These are phyloP conservation scores for Colletotrichum incanum DNA, from an alignment of 2,329 filamentous ascomycete species.

Conservation along the genomic window DNA sequence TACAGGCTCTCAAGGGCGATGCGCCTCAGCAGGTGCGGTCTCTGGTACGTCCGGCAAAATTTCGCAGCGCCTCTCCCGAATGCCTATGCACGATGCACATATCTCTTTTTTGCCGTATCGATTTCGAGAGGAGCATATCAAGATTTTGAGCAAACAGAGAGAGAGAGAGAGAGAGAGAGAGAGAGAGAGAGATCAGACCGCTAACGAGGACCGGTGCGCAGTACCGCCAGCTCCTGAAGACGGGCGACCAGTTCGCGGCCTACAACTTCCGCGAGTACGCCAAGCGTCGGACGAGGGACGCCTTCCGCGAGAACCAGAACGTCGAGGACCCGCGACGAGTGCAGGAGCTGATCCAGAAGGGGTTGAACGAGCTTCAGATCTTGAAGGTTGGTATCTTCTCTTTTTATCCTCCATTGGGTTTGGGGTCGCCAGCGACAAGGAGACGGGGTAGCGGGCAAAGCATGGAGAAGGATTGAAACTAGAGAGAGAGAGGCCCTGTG, in stretches of 20 bases:
- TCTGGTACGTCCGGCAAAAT: conserved; percentile 60
- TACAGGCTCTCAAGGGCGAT: conserved; percentile 63
- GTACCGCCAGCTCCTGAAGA: conserved; percentile 94
- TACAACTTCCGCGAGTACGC: conserved; percentile 99
- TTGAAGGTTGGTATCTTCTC: conserved; percentile 79
- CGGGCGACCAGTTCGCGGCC: conserved; percentile 87
- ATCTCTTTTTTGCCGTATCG: neutral
- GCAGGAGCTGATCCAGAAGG: conserved; percentile 92
- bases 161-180: neutral
- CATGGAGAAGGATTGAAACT: neutral
- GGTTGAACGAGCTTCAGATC: conserved; percentile 87
- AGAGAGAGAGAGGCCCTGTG: neutral
- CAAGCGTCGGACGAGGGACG: conserved; percentile 89
- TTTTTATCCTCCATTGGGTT: neutral
- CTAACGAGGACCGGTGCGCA: conserved; percentile 53
- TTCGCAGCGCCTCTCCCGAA: neutral
- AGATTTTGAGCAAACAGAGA: too few relatives aligned
- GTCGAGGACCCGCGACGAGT: conserved; percentile 82
- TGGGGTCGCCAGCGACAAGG: neutral
- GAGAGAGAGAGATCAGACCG: neutral
- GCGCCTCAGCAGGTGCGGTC: conserved; percentile 72
- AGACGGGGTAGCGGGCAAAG: neutral
- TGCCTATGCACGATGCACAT: neutral
- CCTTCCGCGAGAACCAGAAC: conserved; percentile 85
- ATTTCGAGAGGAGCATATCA: neutral